Base-by-base conservation (phyloP, 2,329 filamentous ascomycete genomes). In the Penicillium brasilianum region DNA sequence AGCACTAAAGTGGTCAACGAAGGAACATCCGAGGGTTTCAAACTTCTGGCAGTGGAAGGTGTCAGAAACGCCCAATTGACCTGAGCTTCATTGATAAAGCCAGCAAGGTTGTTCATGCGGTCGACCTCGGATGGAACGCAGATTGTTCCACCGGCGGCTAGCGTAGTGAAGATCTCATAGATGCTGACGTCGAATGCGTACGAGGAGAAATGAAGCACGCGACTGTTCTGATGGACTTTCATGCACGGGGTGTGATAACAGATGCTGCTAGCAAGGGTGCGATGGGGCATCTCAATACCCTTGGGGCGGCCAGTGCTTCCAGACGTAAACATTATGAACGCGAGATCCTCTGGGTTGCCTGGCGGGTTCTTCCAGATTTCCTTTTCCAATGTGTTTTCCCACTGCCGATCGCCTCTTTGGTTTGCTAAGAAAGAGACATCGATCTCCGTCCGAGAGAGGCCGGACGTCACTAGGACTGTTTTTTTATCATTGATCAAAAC, bases 281-380 rank as follows among this genome's bases (percentile, higher is more conserved):
- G 50, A 51, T 18, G 22, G n/a, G 50, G 50, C 46, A 52, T 32
- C 16, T 46, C 36, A 37, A 50, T 41, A 16, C 44, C 59, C 51
- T 61, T 61, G 5, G 59, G 59, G 14, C n/a, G 43, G 14, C 59
- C 59, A 20, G 59, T 61, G 13, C 55, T 58, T 5, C 59, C 59
- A 14, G 55, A 58, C 4, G 59, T 61, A 30, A 55, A 61, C 10
- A 57, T 14, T 5, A 58, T 55, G 16, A 56, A 25, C 43, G 55
- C 50, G 32, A 50, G 18, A n/a, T 55, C 18, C 18, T 43, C 14
- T 43, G 39, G 39, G 18, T 16, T 43, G 6, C 14, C 14, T 7
- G 39, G 8, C 14, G 9, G 7, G 7, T 16, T 3, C 39, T n/a
- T n/a, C 39, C 14, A 16, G 39, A 14, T 16, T 20, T n/a, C 39